Conservation (phyloP, 2,329 filamentous ascomycete genomes). For the Corniculantispora saksenae region DNA sequence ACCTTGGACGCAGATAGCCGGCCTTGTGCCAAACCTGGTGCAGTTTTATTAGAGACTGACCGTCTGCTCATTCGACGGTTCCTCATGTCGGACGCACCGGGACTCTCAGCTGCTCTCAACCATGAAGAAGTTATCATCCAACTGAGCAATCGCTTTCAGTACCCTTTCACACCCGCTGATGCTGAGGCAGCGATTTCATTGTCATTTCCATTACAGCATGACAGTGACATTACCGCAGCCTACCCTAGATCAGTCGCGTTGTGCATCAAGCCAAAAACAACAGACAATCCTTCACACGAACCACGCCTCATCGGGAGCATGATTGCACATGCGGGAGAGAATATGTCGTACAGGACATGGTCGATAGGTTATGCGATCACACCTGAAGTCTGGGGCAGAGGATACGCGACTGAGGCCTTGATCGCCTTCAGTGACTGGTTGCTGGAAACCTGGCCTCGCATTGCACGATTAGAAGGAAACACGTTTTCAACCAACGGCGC, state of each 20-base stretch:
- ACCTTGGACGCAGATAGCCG: slow-evolving; percentile 16
- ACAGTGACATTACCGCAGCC: slow-evolving; percentile 2
- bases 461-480: slow-evolving; percentile 39
- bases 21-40: neutral
- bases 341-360: slow-evolving; percentile 36
- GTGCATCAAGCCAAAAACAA: slow-evolving; percentile 22
- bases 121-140: slow-evolving; percentile 1
- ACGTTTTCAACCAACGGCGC: slow-evolving; percentile 36
- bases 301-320: slow-evolving; percentile 36
- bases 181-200: slow-evolving; percentile 31
- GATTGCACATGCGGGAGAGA: slow-evolving; percentile 33
- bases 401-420: slow-evolving; percentile 38
- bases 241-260: slow-evolving; percentile 9
- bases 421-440: slow-evolving; percentile 39
- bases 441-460: slow-evolving; percentile 35
- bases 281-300: slow-evolving; percentile 27
- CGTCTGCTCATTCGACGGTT: neutral
- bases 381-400: slow-evolving; percentile 40
- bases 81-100: neutral
- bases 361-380: slow-evolving; percentile 47
- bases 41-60: slow-evolving; percentile 5
- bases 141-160: slow-evolving; percentile 18
- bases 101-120: neutral
- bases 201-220: slow-evolving; percentile 16
- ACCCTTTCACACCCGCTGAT: slow-evolving; percentile 31